A percentile compares a stretch with the other conserved stretches of the same genome.
phyloP scores from a whole-genome alignment of 164 flowering plant genomes.

The Berberis vulgaris region DNA sequence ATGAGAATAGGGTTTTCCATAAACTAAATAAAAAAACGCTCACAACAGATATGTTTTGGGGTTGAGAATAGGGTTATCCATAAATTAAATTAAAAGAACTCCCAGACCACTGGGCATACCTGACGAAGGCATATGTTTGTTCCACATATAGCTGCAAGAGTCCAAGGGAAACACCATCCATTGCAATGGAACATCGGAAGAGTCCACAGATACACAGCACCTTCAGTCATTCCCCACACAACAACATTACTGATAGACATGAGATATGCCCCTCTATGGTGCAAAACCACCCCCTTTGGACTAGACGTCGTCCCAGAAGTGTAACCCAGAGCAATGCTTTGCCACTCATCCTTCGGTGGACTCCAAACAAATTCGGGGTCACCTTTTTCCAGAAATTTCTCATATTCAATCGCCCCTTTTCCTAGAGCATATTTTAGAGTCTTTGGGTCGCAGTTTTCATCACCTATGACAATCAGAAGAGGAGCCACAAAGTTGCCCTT shows the following conservation, averaged over 20 bases:
- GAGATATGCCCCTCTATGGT: conserved; percentile 85
- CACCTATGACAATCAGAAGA: conserved; percentile 65
- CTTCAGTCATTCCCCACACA: conserved; percentile 81
- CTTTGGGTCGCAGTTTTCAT: conserved; percentile 55
- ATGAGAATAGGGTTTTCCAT: no score
- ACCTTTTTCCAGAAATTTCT: conserved; percentile 68
- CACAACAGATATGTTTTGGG: no score
- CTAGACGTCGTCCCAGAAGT: conserved; percentile 98
- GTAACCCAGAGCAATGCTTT: conserved; percentile 88
- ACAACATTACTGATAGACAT: conserved; percentile 60
- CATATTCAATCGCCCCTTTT: conserved; percentile 78
- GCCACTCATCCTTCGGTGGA: conserved; percentile 96
- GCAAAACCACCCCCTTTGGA: conserved; percentile 88
- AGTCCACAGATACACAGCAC: conserved; percentile 86
- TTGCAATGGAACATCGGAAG: conserved; percentile 98
- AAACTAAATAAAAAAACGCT: no score
- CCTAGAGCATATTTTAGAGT: conserved; percentile 42
- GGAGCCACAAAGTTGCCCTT: conserved; percentile 45
- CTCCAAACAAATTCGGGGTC: conserved; percentile 79
- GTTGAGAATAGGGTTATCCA: no score
- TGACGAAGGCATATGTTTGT: conserved; percentile 90
- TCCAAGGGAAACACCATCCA: conserved; percentile 95
- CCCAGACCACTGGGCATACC: conserved; percentile 29
- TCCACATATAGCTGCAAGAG: conserved; percentile 85
- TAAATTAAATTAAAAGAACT: no score